Percentiles rank a stretch among this genome's conserved stretches.
phyloP scores from a whole-genome alignment of 192 early-diverging fungal genomes.

The Ambispora gerdemannii region DNA sequence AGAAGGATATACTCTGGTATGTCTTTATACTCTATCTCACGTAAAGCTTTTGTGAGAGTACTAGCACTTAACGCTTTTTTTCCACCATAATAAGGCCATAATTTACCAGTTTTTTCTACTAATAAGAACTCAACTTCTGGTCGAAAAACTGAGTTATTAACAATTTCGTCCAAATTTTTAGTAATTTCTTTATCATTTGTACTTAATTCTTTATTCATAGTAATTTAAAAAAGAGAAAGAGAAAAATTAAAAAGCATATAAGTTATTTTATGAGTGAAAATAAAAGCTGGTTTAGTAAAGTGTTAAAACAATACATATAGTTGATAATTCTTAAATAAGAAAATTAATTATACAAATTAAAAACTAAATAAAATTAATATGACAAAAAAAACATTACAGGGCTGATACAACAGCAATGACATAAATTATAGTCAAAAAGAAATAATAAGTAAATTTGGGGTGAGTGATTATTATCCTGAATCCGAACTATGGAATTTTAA shows the following conservation, averaged over 20 bases:
- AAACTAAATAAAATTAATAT: not conserved
- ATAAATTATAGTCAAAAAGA: not conserved
- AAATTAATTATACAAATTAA: too few relatives aligned
- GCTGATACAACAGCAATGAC: not conserved
- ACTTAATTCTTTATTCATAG: conserved; percentile 16
- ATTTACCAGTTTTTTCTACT: conserved; percentile 11
- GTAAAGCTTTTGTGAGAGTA: conserved; percentile 20
- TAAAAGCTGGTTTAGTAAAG: too few relatives aligned
- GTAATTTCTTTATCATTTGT: not conserved
- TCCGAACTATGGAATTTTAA: not conserved
- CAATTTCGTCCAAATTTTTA: not conserved
- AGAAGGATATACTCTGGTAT: conserved; percentile 18
- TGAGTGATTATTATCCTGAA: not conserved
- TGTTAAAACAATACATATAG: too few relatives aligned
- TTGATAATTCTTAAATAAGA: too few relatives aligned
- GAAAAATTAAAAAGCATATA: conserved; percentile 20
- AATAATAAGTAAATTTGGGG: not conserved
- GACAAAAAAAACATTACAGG: not conserved
- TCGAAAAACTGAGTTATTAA: not conserved
- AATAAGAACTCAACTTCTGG: conserved; percentile 15
- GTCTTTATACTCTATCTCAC: conserved; percentile 23
- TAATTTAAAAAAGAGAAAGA: conserved; percentile 11
- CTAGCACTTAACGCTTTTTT: conserved; percentile 25
- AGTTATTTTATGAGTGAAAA: conserved; percentile 23
- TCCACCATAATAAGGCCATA: conserved; percentile 3